Conservation (phyloP, 169 alveolate genomes). For the Eimeria tenella region DNA sequence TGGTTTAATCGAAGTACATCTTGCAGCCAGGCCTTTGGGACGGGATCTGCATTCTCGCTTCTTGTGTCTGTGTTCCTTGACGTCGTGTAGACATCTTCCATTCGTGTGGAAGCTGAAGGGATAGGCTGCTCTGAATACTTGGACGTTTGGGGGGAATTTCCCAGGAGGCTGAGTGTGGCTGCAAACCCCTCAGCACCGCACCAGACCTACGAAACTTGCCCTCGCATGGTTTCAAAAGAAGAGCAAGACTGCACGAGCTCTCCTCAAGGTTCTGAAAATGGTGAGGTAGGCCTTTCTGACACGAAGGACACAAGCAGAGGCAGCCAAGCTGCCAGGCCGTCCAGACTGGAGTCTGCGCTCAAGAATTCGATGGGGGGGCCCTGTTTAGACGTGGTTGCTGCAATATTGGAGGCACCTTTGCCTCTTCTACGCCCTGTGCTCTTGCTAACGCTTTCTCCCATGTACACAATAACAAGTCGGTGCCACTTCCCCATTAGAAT, state of each 20-base stretch:
- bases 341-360: not conserved
- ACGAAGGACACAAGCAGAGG: not conserved
- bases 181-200: not conserved
- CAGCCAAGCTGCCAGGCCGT: not conserved
- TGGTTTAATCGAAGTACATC: not conserved
- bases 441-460: constrained; percentile 42
- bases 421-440: constrained; percentile 60
- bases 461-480: constrained; percentile 42
- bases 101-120: constrained; percentile 64
- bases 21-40: not conserved
- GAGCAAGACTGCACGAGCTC: not conserved
- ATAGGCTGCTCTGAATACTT: constrained; percentile 34
- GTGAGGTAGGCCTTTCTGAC: not conserved
- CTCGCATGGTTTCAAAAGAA: too few relatives aligned
- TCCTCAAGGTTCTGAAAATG: not conserved
- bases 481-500: constrained; percentile 54
- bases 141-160: constrained; percentile 65
- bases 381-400: constrained; percentile 36
- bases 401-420: constrained; percentile 27
- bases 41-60: not conserved
- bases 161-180: constrained; percentile 28
- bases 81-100: constrained; percentile 27
- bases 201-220: not conserved
- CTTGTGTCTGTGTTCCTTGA: not conserved
- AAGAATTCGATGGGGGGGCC: not conserved